phyloP scores from a whole-genome alignment of 495 filamentous ascomycete species.

The Penicillium maclennaniae region DNA sequence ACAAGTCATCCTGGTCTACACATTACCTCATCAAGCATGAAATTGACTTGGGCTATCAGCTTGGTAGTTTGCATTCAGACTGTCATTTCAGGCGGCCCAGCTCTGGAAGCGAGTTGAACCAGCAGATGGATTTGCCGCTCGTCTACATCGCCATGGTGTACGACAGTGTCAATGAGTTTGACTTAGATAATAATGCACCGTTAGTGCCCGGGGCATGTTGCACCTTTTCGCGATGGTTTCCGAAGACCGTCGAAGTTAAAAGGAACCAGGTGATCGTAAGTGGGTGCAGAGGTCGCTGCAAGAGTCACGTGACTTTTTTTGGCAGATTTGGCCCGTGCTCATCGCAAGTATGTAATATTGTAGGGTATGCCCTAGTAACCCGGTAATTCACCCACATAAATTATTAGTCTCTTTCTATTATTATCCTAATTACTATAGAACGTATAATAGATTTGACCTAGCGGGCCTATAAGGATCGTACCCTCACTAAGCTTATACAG shows the following conservation, averaged over 20 bases:
- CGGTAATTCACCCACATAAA: no score
- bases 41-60: slow-evolving; percentile 38
- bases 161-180: slow-evolving; percentile 31
- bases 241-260: neutral
- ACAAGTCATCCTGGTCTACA: slow-evolving; percentile 7
- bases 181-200: slow-evolving; percentile 20
- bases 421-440: no score
- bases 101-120: slow-evolving; percentile 25
- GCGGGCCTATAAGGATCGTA: no score
- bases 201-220: slow-evolving; percentile 24
- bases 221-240: slow-evolving; percentile 23
- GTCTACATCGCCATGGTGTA: slow-evolving; percentile 37
- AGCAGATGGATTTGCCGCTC: slow-evolving; percentile 44
- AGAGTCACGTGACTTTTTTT: no score
- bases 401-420: no score
- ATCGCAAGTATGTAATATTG: no score
- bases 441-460: no score
- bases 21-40: slow-evolving; percentile 27
- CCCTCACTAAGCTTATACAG: no score
- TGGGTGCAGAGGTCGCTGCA: no score
- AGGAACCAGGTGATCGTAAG: no score
- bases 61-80: slow-evolving; percentile 43
- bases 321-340: no score
- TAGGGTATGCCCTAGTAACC: no score
- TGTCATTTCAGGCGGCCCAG: slow-evolving; percentile 41